Base-by-base conservation (phyloP, 768 basidiomycete genomes). In the Pisolithus microcarpus region DNA sequence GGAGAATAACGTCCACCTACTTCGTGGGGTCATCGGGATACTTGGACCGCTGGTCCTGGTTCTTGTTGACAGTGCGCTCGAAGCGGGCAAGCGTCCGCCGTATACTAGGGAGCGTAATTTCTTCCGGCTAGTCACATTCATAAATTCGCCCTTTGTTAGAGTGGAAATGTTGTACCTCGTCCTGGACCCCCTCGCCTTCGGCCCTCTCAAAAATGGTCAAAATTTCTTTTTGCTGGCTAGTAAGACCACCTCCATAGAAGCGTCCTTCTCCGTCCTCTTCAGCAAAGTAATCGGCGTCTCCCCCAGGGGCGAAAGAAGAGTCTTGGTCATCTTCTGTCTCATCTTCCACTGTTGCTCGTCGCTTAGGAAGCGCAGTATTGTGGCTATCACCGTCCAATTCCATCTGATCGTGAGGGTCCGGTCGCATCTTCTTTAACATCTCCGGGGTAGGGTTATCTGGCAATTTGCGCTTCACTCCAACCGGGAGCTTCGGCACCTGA, bases 1-100 rank as follows among this genome's bases (percentile, higher is more conserved):
- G 45, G 5, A 8, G 7, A 10, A n/a, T 44, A 18, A 16, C 15
- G 43, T 24, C 15, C 10, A 45, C 76, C 52, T 57, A 94, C 94
- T 87, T 96, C 40, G 91, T 79, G 2, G 94, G 94, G 58, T 97
- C 91, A 53, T 89, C 79, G 0, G 91, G 87, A 65, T 89, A 90
- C 67, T 96, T 96, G n/a, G 92, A 94, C 28, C 96, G 78, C 63
- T 95, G 86, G 65, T 94, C 92, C 61, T 94, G 89, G 66, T 99
- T 99, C 71, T 94, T 97, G 66, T 90, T 85, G 19, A 87, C 85
- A 1, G 90, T 83, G 38, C 91, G 80, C 68, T 98, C 94, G 59
- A 99, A 86, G 37, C 80, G 76, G 38, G 88, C 72, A 24, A 98
- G 72, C 50, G 85, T 72, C 61, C 85, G 78, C 50, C 90, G 79